phyloP scores from a whole-genome alignment of 148 eudicot genomes.

The Diospyros lotus region DNA sequence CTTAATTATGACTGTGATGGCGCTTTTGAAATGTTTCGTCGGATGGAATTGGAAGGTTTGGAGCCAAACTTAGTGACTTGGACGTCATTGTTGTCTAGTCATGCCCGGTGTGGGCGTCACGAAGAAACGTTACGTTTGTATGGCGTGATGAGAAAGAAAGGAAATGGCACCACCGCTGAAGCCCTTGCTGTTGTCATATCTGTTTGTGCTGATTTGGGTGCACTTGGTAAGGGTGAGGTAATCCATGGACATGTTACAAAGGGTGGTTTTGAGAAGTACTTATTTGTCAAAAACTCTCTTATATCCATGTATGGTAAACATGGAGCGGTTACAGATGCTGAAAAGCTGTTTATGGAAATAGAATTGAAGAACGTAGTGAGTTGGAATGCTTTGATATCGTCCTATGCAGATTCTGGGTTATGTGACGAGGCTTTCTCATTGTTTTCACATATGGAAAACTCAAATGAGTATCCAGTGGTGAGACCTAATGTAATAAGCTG shows the following conservation, averaged over 20 bases:
- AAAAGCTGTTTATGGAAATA: conserved; percentile 36
- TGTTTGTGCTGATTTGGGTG: conserved; percentile 38
- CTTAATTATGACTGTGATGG: conserved; percentile 36
- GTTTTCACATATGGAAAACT: conserved; percentile 37
- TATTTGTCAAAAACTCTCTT: conserved; percentile 50
- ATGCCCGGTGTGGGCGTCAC: conserved; percentile 45
- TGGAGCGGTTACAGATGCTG: conserved; percentile 37
- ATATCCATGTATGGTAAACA: conserved; percentile 50
- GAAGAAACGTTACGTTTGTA: conserved; percentile 33
- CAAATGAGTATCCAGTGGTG: conserved; percentile 14
- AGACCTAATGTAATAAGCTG: conserved; percentile 58
- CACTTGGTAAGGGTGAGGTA: conserved; percentile 28
- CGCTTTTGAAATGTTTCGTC: conserved; percentile 34
- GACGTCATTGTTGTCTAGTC: conserved; percentile 64
- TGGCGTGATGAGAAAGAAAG: conserved; percentile 37
- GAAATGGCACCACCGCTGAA: conserved; percentile 43
- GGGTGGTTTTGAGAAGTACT: conserved; percentile 45
- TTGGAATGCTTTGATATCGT: conserved; percentile 65
- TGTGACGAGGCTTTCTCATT: conserved; percentile 51
- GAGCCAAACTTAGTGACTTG: conserved; percentile 58
- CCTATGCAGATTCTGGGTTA: conserved; percentile 51
- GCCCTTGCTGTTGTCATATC: conserved; percentile 60
- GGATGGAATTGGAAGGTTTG: conserved; percentile 54
- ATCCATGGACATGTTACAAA: conserved; percentile 40
- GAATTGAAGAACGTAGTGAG: conserved; percentile 44